Conservation (phyloP, 306 rosid species). For the Corylus heterophylla region DNA sequence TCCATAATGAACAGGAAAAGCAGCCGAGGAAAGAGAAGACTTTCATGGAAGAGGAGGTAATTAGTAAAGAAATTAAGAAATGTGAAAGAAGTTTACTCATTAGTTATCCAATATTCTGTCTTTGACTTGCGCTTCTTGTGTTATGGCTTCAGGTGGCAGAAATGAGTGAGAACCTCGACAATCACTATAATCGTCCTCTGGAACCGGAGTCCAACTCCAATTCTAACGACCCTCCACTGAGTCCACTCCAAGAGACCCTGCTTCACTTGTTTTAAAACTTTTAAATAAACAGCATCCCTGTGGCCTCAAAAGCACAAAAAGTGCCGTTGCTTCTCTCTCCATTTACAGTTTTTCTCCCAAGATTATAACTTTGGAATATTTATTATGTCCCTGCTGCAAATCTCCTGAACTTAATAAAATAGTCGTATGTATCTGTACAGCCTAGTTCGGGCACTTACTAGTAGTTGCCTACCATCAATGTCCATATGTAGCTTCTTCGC, state of each 20-base stretch:
- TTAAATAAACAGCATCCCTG: background rate
- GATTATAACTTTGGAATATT: too few relatives aligned
- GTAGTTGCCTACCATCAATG: too few relatives aligned
- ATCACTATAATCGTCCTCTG: background rate
- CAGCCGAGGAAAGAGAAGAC: constrained; percentile 15
- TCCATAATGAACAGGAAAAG: constrained; percentile 22
- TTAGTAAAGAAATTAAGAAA: background rate
- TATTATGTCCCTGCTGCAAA: too few relatives aligned
- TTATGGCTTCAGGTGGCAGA: background rate
- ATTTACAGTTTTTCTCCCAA: too few relatives aligned
- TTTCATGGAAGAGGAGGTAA: constrained; percentile 16
- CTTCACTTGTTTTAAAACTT: background rate
- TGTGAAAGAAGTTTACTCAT: background rate
- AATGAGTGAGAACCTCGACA: too few relatives aligned
- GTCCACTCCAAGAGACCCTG: background rate
- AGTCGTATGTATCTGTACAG: too few relatives aligned
- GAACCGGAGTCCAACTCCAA: background rate
- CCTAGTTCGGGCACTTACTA: too few relatives aligned
- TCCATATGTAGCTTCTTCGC: too few relatives aligned
- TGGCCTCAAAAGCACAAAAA: background rate
- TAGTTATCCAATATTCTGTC: background rate
- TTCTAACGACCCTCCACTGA: background rate
- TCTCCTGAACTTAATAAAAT: too few relatives aligned
- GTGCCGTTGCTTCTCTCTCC: background rate
- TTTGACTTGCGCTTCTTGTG: background rate